Percentiles rank a stretch among this genome's conserved stretches.
Conservation (phyloP, 805 yeast genomes). For the Kodamaea neixiangensis region DNA sequence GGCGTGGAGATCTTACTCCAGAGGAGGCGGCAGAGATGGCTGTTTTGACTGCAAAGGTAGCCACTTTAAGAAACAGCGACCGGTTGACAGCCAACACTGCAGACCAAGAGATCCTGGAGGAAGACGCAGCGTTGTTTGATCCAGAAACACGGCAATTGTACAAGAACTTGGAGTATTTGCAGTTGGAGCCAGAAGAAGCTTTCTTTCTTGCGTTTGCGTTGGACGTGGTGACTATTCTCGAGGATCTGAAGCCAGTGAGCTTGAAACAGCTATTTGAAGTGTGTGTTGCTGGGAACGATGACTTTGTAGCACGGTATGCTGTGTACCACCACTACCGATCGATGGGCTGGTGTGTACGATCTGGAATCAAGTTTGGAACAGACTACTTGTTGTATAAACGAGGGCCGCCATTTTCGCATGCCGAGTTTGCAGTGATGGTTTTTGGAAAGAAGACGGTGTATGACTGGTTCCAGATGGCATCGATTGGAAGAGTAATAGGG, state of each 20-base stretch:
- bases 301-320: constrained; percentile 58
- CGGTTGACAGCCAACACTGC: constrained; percentile 14
- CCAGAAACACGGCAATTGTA: constrained; percentile 16
- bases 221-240: constrained; percentile 44
- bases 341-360: constrained; percentile 90
- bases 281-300: constrained; percentile 1
- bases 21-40: constrained; percentile 25
- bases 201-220: constrained; percentile 66
- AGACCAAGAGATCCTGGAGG: constrained; percentile 11
- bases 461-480: constrained; percentile 60
- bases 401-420: constrained; percentile 96
- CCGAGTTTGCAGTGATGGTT: constrained; percentile 74
- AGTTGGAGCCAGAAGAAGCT: constrained; percentile 74
- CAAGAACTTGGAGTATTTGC: constrained; percentile 49
- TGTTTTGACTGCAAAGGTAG: constrained; percentile 17
- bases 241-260: constrained; percentile 7
- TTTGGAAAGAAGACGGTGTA: constrained; percentile 39
- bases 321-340: constrained; percentile 87
- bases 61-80: constrained; percentile 19
- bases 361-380: constrained; percentile 92
- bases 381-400: constrained; percentile 78
- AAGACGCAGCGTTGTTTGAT: constrained; percentile 21
- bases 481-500: constrained; percentile 77
- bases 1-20: constrained; percentile 26
- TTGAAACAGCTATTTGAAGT: not conserved